Evolutionary conservation across 225 moss, liverwort and hornwort species (phyloP), one percentile per base, ranked within the genome.

Genomic region (Takakia lepidozioides): DNA sequence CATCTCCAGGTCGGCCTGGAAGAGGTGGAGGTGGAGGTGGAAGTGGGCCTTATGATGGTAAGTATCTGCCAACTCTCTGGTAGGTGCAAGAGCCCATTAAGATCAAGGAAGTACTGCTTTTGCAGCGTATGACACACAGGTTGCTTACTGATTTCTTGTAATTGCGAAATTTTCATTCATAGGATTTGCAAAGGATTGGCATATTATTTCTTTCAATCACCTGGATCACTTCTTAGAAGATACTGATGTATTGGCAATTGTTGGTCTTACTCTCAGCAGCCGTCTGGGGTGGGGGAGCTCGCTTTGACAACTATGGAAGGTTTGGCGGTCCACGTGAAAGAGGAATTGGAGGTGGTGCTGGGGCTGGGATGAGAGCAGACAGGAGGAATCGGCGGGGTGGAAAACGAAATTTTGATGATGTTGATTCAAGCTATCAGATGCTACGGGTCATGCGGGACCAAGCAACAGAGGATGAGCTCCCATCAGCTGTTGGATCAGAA

Each of bases 1-100:
- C 71, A 50, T 60, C 60, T 64, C 67, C 76, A 43, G 71, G 56
- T 38, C 59, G 34, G 53, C 53, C 49, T 54, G 76, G 63, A 54
- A 71, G 47, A 45, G 76, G 63, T 59, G 46, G 41, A 56, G 44
- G 46, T 51, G 74, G 65, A 54, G 25, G 46, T 25, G 65, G 65
- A 52, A 22, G 47, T 43, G 59, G 32, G 56, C 29, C 44, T 32
- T 51, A 49, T 67, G 71, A 76, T 32, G 63, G 63, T 76, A 64
- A 44, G 56, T 57, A 29, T 23, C n/a, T n/a, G n/a, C n/a, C n/a
- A n/a, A n/a, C n/a, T n/a, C n/a, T n/a, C n/a, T n/a, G n/a, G n/a
- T n/a, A n/a, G n/a, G n/a, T n/a, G n/a, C n/a, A n/a, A n/a, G n/a
- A n/a, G n/a, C n/a, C n/a, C n/a, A n/a, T n/a, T n/a, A n/a, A n/a